These are phyloP conservation scores for Lepraria neglecta DNA, from an alignment of 495 filamentous ascomycete species.

Conservation along the genomic window DNA sequence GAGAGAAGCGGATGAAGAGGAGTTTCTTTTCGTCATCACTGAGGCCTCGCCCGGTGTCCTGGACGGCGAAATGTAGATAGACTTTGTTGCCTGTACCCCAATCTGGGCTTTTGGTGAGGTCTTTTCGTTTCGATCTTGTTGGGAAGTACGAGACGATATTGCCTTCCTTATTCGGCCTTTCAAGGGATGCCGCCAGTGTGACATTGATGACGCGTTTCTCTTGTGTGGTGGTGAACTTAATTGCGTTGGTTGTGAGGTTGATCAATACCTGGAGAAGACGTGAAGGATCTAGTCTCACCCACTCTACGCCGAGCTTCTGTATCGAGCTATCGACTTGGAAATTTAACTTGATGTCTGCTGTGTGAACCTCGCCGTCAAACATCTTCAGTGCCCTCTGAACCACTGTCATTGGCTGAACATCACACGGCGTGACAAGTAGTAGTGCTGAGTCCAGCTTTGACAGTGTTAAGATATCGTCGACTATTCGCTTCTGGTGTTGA, in stretches of 20 bases:
- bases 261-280: constrained; percentile 68
- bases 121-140: constrained; percentile 44
- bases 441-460: constrained; percentile 78
- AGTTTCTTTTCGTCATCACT: constrained; percentile 64
- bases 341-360: constrained; percentile 58
- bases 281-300: constrained; percentile 63
- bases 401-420: constrained; percentile 59
- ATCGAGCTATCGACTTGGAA: constrained; percentile 56
- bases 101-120: constrained; percentile 44
- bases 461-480: constrained; percentile 71
- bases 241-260: constrained; percentile 70
- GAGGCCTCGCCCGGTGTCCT: constrained; percentile 73
- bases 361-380: constrained; percentile 64
- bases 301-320: constrained; percentile 50
- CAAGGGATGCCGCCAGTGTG: constrained; percentile 57
- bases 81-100: constrained; percentile 65
- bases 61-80: constrained; percentile 67
- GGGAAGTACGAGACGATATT: constrained; percentile 49
- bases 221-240: constrained; percentile 63
- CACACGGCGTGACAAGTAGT: constrained; percentile 60
- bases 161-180: constrained; percentile 32
- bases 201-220: constrained; percentile 57
- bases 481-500: constrained; percentile 72
- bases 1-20: constrained; percentile 75
- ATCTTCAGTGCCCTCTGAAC: constrained; percentile 64